Percentiles rank a stretch among this genome's conserved stretches.
These are phyloP conservation scores for Suillus plorans DNA, from an alignment of 768 basidiomycete genomes.

Conservation along the genomic window DNA sequence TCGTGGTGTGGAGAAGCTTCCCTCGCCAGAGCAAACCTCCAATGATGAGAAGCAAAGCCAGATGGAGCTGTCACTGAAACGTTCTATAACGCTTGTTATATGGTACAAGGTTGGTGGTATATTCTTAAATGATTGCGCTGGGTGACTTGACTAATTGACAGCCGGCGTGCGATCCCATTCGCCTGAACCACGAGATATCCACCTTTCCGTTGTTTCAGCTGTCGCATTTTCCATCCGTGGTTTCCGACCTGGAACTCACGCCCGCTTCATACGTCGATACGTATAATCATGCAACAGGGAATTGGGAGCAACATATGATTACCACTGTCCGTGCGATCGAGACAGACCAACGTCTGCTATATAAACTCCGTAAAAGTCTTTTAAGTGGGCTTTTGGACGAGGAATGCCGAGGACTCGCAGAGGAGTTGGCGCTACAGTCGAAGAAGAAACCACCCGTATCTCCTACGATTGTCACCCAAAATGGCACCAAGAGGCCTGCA, in stretches of 20 bases:
- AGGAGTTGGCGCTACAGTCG: conserved; percentile 53
- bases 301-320: conserved; percentile 71
- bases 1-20: conserved; percentile 10
- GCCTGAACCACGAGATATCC: conserved; percentile 54
- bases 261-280: conserved; percentile 58
- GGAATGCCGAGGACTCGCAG: conserved; percentile 55
- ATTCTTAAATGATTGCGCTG: not conserved
- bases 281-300: conserved; percentile 49
- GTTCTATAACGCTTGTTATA: conserved; percentile 63
- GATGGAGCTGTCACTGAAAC: conserved; percentile 40
- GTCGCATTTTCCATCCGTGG: conserved; percentile 48
- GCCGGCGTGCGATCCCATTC: conserved; percentile 54
- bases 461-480: conserved; percentile 13
- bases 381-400: conserved; percentile 55
- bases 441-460: conserved; percentile 19
- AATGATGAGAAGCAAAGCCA: conserved; percentile 29
- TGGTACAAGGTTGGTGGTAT: conserved; percentile 60
- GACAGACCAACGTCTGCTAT: conserved; percentile 60
- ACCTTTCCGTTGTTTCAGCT: conserved; percentile 70
- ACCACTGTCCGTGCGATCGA: conserved; percentile 58
- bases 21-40: conserved; percentile 12
- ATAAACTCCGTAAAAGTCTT: conserved; percentile 58
- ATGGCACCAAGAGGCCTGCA: conserved; percentile 26
- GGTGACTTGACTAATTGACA: conserved; percentile 25
- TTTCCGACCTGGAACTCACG: conserved; percentile 54